Evolutionary conservation across 2,329 filamentous ascomycete genomes (phyloP), one percentile per base, ranked within the genome.

Genomic region (Cercospora sp.): DNA sequence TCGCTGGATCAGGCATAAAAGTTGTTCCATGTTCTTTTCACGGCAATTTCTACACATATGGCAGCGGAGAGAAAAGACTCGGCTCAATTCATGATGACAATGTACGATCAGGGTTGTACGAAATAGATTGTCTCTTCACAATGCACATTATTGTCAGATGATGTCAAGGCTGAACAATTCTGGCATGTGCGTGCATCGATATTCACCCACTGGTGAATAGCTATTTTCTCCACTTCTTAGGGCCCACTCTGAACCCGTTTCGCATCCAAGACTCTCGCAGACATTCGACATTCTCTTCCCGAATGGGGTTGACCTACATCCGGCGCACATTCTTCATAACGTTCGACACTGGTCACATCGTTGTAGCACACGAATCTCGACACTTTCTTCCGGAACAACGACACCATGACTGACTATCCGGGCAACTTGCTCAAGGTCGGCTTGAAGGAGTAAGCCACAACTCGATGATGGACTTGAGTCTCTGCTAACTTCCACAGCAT

Each of bases 1-100:
- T 77, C 77, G 28, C 69, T 83, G 60, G 81, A 82, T 73, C 71
- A 75, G 62, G 72, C 69, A 55, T 73, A 48, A 28, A 53, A 28
- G 48, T 53, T 48, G 40, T 5, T n/a, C 4, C 5, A 18, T 28
- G 26, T 51, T 13, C 5, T 6, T n/a, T 48, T 26, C 26, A 26
- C 20, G 45, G 20, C 45, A 4, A 10, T 23, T 23, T 23, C 18
- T 26, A 23, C 45, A 51, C 45, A 51, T 16, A 51, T 13, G 20
- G 10, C 10, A 23, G 45, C 45, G 48, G 48, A 53, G 48, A 53
- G 48, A 16, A 53, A 53, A 23, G 48, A 53, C 48, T 53, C 48
- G 48, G 23, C 48, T 53, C 48, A 23, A 53, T 53, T 26, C n/a
- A 28, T 53, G 48, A 51, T 13, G 36, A 13, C 1, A 16, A 16